Evolutionary conservation across 345 rosid genomes (phyloP).

Genomic region (Euphorbia lathyris): DNA sequence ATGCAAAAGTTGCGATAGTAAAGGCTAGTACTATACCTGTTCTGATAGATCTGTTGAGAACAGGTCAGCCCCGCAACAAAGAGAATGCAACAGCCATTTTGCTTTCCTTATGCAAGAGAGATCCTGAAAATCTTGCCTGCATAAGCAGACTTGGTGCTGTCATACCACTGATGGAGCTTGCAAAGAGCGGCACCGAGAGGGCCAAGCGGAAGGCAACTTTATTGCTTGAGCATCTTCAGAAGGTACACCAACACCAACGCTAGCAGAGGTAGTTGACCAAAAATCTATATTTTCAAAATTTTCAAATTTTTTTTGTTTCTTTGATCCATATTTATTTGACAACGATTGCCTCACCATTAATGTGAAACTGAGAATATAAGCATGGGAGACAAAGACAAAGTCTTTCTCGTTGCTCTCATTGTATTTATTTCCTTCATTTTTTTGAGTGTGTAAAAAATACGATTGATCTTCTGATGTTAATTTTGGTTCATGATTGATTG

Average conservation of each 20-base stretch:
- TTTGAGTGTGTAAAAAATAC: slow-evolving; percentile 31
- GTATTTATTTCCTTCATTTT: slow-evolving; percentile 28
- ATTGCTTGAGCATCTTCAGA: slow-evolving; percentile 69
- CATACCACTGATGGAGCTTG: slow-evolving; percentile 73
- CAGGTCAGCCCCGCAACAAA: slow-evolving; percentile 61
- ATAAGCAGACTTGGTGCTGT: slow-evolving; percentile 81
- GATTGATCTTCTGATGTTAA: slow-evolving; percentile 22
- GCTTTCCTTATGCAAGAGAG: slow-evolving; percentile 84
- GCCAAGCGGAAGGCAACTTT: slow-evolving; percentile 76
- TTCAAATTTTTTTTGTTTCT: background rate
- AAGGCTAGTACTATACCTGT: slow-evolving; percentile 61
- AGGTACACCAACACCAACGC: slow-evolving; percentile 42
- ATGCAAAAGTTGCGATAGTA: slow-evolving; percentile 64
- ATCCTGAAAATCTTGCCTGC: slow-evolving; percentile 53
- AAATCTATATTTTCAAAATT: slow-evolving; percentile 14
- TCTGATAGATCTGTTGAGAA: slow-evolving; percentile 58
- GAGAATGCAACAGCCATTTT: slow-evolving; percentile 87
- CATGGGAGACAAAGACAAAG: slow-evolving; percentile 32
- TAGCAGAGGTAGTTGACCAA: slow-evolving; percentile 21
- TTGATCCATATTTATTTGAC: slow-evolving; percentile 31
- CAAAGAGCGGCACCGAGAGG: slow-evolving; percentile 84
- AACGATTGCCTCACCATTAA: slow-evolving; percentile 18
- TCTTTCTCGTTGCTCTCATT: slow-evolving; percentile 28
- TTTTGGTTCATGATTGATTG: background rate
- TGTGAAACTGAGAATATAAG: slow-evolving; percentile 26